Percentiles rank a stretch among this genome's conserved stretches.
phyloP scores from a whole-genome alignment of 2,329 filamentous ascomycete genomes.

The Colletotrichum chlorophyti region DNA sequence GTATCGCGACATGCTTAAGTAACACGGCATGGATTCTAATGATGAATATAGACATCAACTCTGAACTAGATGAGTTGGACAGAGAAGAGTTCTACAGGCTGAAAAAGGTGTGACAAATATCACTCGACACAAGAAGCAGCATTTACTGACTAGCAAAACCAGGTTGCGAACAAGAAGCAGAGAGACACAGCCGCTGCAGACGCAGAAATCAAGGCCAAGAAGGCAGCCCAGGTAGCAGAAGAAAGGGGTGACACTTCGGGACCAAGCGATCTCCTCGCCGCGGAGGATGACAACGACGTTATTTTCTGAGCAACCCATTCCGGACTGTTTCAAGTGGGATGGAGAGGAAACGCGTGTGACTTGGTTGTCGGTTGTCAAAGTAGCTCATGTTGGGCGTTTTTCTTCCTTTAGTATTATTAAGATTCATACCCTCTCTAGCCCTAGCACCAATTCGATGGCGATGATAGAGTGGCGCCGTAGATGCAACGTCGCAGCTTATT shows the following conservation, averaged over 20 bases:
- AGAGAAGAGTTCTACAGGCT: slow-evolving; percentile 97
- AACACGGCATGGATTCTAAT: slow-evolving; percentile 14
- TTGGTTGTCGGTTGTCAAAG: background rate
- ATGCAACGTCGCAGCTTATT: slow-evolving; percentile 67
- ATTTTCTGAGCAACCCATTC: slow-evolving; percentile 68
- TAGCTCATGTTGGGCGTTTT: background rate
- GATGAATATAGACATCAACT: slow-evolving; percentile 82
- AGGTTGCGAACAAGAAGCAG: slow-evolving; percentile 83
- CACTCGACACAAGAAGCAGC: too few relatives aligned
- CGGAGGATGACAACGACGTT: slow-evolving; percentile 81
- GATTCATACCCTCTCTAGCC: background rate
- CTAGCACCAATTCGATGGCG: background rate
- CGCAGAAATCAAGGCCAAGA: slow-evolving; percentile 76
- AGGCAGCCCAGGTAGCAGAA: slow-evolving; percentile 42
- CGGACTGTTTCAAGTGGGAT: background rate
- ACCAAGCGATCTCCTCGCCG: slow-evolving; percentile 72
- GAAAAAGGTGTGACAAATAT: slow-evolving; percentile 70
- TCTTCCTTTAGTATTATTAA: background rate
- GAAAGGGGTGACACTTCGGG: slow-evolving; percentile 47
- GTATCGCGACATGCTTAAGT: background rate
- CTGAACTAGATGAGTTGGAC: slow-evolving; percentile 95
- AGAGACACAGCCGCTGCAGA: slow-evolving; percentile 75
- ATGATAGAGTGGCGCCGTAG: too few relatives aligned
- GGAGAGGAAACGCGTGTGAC: background rate
- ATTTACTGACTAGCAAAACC: background rate